These are phyloP conservation scores for Asparagopsis taxiformis DNA, from an alignment of 31 red algal genomes.

Conservation along the genomic window DNA sequence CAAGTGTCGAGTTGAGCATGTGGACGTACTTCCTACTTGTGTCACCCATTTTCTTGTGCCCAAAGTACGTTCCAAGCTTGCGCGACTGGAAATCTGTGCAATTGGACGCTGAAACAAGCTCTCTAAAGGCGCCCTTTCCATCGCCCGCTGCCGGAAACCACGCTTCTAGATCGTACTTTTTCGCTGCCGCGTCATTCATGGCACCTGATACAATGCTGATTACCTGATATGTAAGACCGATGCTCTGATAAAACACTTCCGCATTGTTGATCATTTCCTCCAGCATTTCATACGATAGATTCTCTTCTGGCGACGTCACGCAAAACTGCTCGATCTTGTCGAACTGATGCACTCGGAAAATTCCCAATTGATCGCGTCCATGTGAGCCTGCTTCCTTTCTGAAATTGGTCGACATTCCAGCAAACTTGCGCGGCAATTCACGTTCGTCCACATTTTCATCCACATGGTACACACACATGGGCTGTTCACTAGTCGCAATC, in stretches of 20 bases:
- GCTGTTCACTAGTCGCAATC: constrained; percentile 98
- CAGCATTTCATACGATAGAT: constrained; percentile 67
- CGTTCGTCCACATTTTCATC: constrained; percentile 89
- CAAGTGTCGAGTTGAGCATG: constrained; percentile 99
- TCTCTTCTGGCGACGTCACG: constrained; percentile 80
- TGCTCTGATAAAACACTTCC: constrained; percentile 94
- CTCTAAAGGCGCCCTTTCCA: constrained; percentile 75
- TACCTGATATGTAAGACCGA: constrained; percentile 89
- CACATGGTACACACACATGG: constrained; percentile 87
- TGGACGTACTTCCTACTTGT: constrained; percentile 90
- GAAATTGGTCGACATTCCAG: constrained; percentile 94
- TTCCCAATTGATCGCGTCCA: constrained; percentile 94
- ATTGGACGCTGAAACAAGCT: constrained; percentile 96
- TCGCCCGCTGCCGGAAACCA: constrained; percentile 92
- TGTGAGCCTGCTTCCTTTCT: constrained; percentile 97
- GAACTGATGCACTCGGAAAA: constrained; percentile 99
- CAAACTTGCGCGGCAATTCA: constrained; percentile 78
- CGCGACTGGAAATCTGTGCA: constrained; percentile 98
- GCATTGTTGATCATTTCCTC: constrained; percentile 77
- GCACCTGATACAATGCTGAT: constrained; percentile 93
- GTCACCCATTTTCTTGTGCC: constrained; percentile 92
- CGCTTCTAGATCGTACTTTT: constrained; percentile 98
- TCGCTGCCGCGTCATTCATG: constrained; percentile 98
- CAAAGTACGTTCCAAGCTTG: constrained; percentile 75
- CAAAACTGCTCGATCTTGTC: constrained; percentile 99